Percentiles rank a stretch among this genome's conserved stretches.
Conservation (phyloP, 768 basidiomycete genomes). For the Russula ochroleuca region DNA sequence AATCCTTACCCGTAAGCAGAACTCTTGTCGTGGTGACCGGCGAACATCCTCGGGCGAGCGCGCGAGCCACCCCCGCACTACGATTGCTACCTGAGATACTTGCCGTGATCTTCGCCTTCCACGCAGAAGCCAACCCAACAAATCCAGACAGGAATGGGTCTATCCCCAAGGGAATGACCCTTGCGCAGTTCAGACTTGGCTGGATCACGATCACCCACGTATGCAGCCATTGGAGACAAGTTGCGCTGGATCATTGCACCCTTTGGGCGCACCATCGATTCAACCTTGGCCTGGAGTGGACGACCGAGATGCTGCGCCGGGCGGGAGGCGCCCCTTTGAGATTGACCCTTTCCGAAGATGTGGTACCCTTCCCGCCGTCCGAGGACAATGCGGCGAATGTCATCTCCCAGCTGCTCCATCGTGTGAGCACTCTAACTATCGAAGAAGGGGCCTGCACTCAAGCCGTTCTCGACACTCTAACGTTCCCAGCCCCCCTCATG, state of each 20-base stretch:
- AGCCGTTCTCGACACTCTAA: slow-evolving; percentile 1
- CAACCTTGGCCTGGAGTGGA: slow-evolving; percentile 18
- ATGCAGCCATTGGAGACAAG: slow-evolving; percentile 20
- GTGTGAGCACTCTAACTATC: slow-evolving; percentile 15
- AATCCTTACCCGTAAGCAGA: not conserved
- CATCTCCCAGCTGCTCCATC: slow-evolving; percentile 14
- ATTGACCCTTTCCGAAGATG: not conserved
- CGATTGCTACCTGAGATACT: slow-evolving; percentile 20
- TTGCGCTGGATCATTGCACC: slow-evolving; percentile 8
- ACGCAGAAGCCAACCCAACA: slow-evolving; percentile 6
- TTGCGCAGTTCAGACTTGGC: slow-evolving; percentile 8
- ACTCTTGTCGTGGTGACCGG: not conserved
- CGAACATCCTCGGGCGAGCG: not conserved
- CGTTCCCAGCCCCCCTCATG: slow-evolving; percentile 10
- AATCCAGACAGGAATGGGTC: not conserved
- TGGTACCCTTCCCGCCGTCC: slow-evolving; percentile 8
- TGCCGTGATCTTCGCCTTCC: slow-evolving; percentile 11
- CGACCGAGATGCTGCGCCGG: slow-evolving; percentile 12
- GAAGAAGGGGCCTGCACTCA: not conserved
- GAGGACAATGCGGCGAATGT: not conserved
- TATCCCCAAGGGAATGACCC: not conserved
- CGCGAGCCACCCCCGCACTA: not conserved
- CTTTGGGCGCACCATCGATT: slow-evolving; percentile 19
- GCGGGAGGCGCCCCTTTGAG: slow-evolving; percentile 12
- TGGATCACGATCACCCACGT: slow-evolving; percentile 23